A percentile compares a stretch with the other conserved stretches of the same genome.
phyloP scores from a whole-genome alignment of 345 rosid genomes.

The Psidium guajava region DNA sequence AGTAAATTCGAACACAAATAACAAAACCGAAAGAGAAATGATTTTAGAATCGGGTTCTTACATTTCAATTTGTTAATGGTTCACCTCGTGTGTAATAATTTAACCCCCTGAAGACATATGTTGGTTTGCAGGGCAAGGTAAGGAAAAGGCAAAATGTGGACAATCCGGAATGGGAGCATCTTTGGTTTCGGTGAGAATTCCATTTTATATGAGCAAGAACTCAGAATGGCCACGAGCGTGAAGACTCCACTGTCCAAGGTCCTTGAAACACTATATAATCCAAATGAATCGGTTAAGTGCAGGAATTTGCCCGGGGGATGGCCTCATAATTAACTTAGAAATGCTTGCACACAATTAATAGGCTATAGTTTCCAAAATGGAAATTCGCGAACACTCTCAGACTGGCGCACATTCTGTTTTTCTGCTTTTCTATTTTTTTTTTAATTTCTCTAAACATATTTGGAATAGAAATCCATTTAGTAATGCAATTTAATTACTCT shows the following conservation, averaged over 20 bases:
- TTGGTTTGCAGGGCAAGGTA: background rate
- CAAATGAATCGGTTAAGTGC: background rate
- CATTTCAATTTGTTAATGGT: background rate
- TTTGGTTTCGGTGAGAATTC: background rate
- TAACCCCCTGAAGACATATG: background rate
- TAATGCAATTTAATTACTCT: too few species aligned
- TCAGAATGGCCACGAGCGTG: background rate
- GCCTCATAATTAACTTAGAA: background rate
- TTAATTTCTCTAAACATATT: too few species aligned
- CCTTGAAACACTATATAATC: background rate
- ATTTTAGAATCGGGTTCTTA: background rate
- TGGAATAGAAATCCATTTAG: too few species aligned
- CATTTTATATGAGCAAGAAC: too few species aligned
- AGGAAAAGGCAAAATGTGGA: background rate
- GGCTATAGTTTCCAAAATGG: background rate
- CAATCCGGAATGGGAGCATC: slow-evolving; percentile 1
- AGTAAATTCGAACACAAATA: background rate
- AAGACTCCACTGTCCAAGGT: background rate
- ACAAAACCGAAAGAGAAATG: background rate
- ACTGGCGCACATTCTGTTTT: background rate
- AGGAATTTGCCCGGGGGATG: background rate
- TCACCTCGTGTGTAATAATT: background rate
- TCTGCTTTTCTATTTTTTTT: too few species aligned
- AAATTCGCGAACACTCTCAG: background rate
- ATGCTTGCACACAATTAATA: background rate